Evolutionary conservation across 116 monocot species (phyloP), one percentile per base, ranked within the genome.

Genomic region (Iris pallida): DNA sequence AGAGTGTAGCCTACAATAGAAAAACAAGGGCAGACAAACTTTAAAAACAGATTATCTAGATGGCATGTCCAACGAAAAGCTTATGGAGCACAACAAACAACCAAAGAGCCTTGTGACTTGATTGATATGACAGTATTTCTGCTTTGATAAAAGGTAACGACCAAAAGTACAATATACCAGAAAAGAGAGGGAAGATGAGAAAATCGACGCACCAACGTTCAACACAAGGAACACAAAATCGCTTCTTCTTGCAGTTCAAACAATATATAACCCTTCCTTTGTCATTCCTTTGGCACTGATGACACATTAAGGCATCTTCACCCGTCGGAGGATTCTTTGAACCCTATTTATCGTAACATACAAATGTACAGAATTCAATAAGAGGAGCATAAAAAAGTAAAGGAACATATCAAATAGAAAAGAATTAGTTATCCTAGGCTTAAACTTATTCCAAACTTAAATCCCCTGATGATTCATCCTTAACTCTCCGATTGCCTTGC

Each of bases 211-310:
- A 94, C 94, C 94, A 90, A 20, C 81, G 73, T 15, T 62, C 47
- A 8, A 85, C 79, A 54, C 94, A 94, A 3, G 54, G 76, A 0
- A 72, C 53, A 55, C 94, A 94, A 46, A 59, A 94, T 0, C 90
- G 73, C 64, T 81, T 94, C 63, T 14, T 79, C 18, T 53, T 68
- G 66, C 94, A 94, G 0, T 41, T 40, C 52, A 65, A 48, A 61
- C 94, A 94, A 46, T 72, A 64, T 1, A 94, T 66, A 0, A 94
- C 83, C 64, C 75, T 77, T 16, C 82, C 77, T 42, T 83, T 91
- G 47, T 93, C 93, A 68, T 88, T 94, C 30, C 85, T 63, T 59
- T 88, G 85, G 67, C 94, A 94, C 52, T 94, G 94, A 66, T 94
- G 94, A 66, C 94, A 94, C 82, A 80, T 89, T 3, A 79, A 46